phyloP scores from a whole-genome alignment of 352 stramenopile species.

The Phytophthora rubi region DNA sequence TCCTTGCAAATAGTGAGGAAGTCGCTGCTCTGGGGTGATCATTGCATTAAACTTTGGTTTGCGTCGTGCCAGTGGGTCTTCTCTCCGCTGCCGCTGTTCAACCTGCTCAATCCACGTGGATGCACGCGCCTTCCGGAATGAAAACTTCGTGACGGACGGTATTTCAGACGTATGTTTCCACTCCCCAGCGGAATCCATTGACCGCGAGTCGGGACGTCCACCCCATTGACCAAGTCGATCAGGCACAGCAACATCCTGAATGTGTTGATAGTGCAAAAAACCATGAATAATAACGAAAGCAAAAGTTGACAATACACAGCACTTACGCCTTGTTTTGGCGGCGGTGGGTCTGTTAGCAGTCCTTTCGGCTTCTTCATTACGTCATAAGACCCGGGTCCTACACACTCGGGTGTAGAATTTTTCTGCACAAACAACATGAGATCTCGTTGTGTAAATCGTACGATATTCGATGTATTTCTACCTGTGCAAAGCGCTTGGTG shows the following conservation, averaged over 20 bases:
- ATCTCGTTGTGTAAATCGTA: neutral
- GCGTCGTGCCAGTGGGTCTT: slow-evolving; percentile 43
- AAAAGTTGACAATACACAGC: neutral
- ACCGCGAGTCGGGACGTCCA: slow-evolving; percentile 39
- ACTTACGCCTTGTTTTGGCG: slow-evolving; percentile 28
- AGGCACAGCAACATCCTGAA: slow-evolving; percentile 23
- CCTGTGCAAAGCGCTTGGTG: slow-evolving; percentile 61
- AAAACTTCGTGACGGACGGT: slow-evolving; percentile 57
- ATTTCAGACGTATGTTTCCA: slow-evolving; percentile 79
- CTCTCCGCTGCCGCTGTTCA: slow-evolving; percentile 53
- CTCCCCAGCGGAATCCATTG: slow-evolving; percentile 59
- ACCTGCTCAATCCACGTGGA: slow-evolving; percentile 79
- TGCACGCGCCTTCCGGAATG: slow-evolving; percentile 55
- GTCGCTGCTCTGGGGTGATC: slow-evolving; percentile 36
- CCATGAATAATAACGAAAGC: neutral
- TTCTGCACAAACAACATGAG: slow-evolving; percentile 35
- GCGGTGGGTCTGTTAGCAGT: slow-evolving; percentile 33
- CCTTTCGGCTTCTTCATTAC: slow-evolving; percentile 33
- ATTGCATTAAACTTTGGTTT: slow-evolving; percentile 1
- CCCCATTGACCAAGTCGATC: slow-evolving; percentile 64
- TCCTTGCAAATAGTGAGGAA: slow-evolving; percentile 63
- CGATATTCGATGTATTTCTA: slow-evolving; percentile 7
- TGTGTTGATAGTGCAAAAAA: neutral
- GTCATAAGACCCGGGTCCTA: slow-evolving; percentile 72
- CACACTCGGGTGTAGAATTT: slow-evolving; percentile 44